Conservation (phyloP, 768 basidiomycete species). For the Dentipellis fragilis region DNA sequence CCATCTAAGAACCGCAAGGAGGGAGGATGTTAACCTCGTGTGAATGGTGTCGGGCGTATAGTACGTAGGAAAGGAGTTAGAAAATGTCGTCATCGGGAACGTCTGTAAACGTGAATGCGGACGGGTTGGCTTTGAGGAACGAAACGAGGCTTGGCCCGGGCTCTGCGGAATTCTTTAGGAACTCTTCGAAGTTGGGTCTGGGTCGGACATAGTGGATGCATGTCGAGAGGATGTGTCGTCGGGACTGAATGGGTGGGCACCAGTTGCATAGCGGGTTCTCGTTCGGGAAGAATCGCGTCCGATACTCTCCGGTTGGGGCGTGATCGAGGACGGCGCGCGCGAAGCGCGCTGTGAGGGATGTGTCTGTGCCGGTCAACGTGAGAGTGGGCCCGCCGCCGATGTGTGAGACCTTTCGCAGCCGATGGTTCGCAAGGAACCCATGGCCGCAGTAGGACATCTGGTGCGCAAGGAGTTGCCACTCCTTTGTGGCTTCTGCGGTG, state of each 20-base stretch:
- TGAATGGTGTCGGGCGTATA: no score
- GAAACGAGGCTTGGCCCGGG: background rate
- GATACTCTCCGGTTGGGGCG: no score
- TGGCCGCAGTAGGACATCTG: background rate
- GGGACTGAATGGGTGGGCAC: background rate
- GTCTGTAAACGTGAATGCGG: background rate
- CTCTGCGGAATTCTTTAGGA: background rate
- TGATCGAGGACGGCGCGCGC: no score
- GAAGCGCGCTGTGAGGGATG: no score
- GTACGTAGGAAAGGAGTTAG: no score
- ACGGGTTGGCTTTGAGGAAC: background rate
- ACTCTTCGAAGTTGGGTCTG: background rate
- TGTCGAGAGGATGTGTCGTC: no score
- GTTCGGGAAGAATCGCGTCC: background rate
- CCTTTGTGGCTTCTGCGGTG: background rate
- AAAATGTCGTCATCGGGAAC: no score
- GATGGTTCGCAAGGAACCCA: background rate
- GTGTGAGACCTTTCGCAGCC: no score
- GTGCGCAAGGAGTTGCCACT: background rate
- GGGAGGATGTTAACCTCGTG: no score
- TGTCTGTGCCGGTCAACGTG: no score
- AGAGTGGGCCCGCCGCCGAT: no score
- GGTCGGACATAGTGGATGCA: background rate
- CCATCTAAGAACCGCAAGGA: no score
- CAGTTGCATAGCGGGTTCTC: background rate